A percentile compares a stretch with the other conserved stretches of the same genome.
Conservation (phyloP, 2,329 filamentous ascomycete species). For the Stemphylium beticola region DNA sequence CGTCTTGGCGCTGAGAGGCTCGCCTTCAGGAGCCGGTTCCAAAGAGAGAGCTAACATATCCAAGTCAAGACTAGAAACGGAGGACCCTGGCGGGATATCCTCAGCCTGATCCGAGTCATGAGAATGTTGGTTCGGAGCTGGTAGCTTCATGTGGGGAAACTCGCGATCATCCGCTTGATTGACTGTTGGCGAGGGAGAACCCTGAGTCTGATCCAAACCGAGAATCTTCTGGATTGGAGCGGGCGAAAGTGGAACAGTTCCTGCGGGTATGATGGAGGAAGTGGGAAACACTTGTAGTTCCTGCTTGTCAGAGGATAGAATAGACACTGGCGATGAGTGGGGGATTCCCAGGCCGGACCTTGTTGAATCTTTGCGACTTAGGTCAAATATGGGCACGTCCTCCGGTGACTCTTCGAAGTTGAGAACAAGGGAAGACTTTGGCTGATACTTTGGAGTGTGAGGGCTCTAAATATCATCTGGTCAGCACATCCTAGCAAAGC, state of each 20-base stretch:
- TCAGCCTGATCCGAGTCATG: conserved; percentile 22
- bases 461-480: conserved; percentile 7
- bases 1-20: background rate
- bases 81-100: background rate
- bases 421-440: conserved; percentile 32
- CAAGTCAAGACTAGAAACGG: background rate
- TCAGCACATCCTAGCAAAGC: background rate
- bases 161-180: background rate
- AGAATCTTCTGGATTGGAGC: conserved; percentile 34
- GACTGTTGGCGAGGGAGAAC: conserved; percentile 2
- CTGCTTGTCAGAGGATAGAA: conserved; percentile 25
- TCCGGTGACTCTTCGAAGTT: conserved; percentile 35
- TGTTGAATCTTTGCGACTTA: conserved; percentile 14
- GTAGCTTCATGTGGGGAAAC: background rate
- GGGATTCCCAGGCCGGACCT: conserved; percentile 27
- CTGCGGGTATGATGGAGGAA: conserved; percentile 20
- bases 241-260: conserved; percentile 37
- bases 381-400: conserved; percentile 34
- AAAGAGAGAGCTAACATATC: conserved; percentile 12
- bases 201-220: conserved; percentile 20
- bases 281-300: background rate
- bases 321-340: conserved; percentile 39
- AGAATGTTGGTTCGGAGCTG: conserved; percentile 31
- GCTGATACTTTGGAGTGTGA: conserved; percentile 17
- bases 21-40: conserved; percentile 22